phyloP scores from a whole-genome alignment of 2,329 filamentous ascomycete genomes.

The Microdochium paspali region DNA sequence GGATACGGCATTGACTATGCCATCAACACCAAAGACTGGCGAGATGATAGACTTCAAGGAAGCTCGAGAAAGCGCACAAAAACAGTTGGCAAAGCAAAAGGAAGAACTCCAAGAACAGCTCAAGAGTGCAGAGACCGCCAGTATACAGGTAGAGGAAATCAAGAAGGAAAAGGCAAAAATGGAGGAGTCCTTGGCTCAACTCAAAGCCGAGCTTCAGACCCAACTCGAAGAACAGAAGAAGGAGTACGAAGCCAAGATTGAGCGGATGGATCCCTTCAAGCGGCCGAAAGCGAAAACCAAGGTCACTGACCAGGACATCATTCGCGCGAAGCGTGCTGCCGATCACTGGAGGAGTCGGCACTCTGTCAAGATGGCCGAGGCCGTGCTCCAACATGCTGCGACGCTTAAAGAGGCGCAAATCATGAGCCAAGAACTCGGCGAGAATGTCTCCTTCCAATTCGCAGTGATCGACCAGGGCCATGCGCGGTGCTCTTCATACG shows the following conservation, averaged over 20 bases:
- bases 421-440: conserved; percentile 94
- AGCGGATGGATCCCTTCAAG: conserved; percentile 61
- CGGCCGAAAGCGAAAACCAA: conserved; percentile 50
- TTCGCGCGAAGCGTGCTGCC: conserved; percentile 56
- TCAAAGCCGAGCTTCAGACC: conserved; percentile 83
- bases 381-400: conserved; percentile 78
- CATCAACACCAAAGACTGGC: conserved; percentile 74
- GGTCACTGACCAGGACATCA: conserved; percentile 63
- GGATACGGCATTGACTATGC: conserved; percentile 89
- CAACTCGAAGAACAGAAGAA: conserved; percentile 77
- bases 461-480: conserved; percentile 85
- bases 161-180: conserved; percentile 75
- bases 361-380: conserved; percentile 90
- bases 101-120: conserved; percentile 73
- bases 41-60: conserved; percentile 71
- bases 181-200: conserved; percentile 67
- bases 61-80: conserved; percentile 74
- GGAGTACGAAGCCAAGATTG: conserved; percentile 75
- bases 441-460: conserved; percentile 90
- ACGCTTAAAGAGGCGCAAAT: conserved; percentile 92
- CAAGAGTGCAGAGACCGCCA: conserved; percentile 62
- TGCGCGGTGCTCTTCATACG: conserved; percentile 84
- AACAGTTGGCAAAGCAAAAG: conserved; percentile 73
- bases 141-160: conserved; percentile 75
- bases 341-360: conserved; percentile 74